Base-by-base conservation (phyloP, 2,329 filamentous ascomycete genomes). In the Fusarium scirpi region DNA sequence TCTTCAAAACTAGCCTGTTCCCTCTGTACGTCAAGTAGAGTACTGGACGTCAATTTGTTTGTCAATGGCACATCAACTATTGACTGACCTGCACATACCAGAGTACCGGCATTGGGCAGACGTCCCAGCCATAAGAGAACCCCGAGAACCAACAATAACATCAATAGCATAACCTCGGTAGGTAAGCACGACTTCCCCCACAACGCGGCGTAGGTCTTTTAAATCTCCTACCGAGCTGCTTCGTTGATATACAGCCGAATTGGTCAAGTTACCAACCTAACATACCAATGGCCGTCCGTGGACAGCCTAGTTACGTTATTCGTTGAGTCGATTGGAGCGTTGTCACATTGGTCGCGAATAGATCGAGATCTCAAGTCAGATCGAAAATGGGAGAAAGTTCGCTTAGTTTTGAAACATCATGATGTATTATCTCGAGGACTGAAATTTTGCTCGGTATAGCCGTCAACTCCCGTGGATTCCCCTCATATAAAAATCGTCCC, bases 381-480 rank as follows among this genome's bases (percentile, higher is more conserved):
- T 49, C 15, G 24, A 27, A 24, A 10, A 11, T 3, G 15, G 6
- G 29, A 62, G 51, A 29, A 51, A 59, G 54, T 38, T 52, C 46
- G 59, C 25, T 44, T 54, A 59, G 54, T 62, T 59, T 77, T 78
- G 67, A 71, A 76, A 78, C 78, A 79, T 80, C 73, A 76, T 78
- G 73, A 71, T 79, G 74, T 80, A 80, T 80, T 80, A 80, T 78
- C 73, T 79, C 70, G 73, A 76, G 72, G 73, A 75, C 76, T 79
- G 75, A 76, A 74, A 65, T 72, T 74, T 75, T 72, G 73, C 74
- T 75, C 76, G 75, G 76, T 79, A 76, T 76, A 75, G 69, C 76
- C 76, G 66, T 76, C 69, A 77, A 77, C 73, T 73, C 74, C 74
- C 67, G 62, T 69, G 60, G 55, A 67, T 66, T 60, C 60, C 64